Percentiles rank a stretch among this genome's conserved stretches.
phyloP scores from a whole-genome alignment of 1,284 basidiomycete species.

The Sphagnurus paluster region DNA sequence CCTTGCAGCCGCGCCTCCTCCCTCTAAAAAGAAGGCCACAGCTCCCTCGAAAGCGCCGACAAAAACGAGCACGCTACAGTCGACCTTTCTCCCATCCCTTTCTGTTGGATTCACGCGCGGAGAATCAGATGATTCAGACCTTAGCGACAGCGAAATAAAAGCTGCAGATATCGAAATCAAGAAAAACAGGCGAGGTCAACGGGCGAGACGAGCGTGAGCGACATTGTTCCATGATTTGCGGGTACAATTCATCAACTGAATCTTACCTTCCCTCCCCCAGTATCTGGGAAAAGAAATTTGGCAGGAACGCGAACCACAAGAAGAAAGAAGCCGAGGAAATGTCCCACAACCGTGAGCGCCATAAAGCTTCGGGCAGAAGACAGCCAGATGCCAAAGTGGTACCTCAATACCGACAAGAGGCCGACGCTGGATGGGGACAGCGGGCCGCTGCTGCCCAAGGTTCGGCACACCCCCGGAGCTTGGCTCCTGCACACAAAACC shows the following conservation, averaged over 20 bases:
- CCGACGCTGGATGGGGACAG: slow-evolving; percentile 27
- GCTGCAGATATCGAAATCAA: slow-evolving; percentile 55
- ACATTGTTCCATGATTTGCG: slow-evolving; percentile 7
- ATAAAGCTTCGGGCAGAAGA: background rate
- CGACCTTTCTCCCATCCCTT: slow-evolving; percentile 88
- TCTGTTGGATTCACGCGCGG: slow-evolving; percentile 83
- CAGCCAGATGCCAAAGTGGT: slow-evolving; percentile 11
- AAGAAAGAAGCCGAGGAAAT: slow-evolving; percentile 40
- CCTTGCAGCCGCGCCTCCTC: background rate
- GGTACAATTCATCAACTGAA: too few relatives aligned
- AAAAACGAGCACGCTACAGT: slow-evolving; percentile 34
- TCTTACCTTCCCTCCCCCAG: slow-evolving; percentile 50
- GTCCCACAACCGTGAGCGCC: background rate
- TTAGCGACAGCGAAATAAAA: slow-evolving; percentile 66
- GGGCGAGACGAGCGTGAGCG: slow-evolving; percentile 88
- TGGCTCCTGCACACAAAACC: background rate
- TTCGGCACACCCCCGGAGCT: too few relatives aligned
- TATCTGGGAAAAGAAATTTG: slow-evolving; percentile 98
- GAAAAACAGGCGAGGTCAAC: slow-evolving; percentile 91
- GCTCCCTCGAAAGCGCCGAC: slow-evolving; percentile 20
- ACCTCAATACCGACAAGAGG: slow-evolving; percentile 24
- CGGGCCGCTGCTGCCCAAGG: slow-evolving; percentile 12
- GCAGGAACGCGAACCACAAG: slow-evolving; percentile 88
- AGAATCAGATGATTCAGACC: slow-evolving; percentile 78
- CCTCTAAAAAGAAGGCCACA: slow-evolving; percentile 12